phyloP scores from a whole-genome alignment of 2,329 filamentous ascomycete species.

The Microthyrium microscopicum region DNA sequence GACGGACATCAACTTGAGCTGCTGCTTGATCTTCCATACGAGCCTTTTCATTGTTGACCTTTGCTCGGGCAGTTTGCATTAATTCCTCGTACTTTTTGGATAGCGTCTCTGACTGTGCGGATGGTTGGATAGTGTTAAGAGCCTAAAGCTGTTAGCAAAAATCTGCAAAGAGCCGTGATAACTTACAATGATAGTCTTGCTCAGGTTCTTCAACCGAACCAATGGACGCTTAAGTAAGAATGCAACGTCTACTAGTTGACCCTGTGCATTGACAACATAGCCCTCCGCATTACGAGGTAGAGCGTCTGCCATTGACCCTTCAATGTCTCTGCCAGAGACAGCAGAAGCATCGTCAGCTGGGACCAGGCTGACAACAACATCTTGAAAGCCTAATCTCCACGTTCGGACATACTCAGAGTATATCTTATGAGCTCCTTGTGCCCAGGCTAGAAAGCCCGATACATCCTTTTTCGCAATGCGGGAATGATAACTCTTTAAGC shows the following conservation, averaged over 20 bases:
- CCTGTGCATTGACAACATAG: slow-evolving; percentile 51
- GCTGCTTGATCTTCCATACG: slow-evolving; percentile 76
- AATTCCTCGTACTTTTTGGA: slow-evolving; percentile 51
- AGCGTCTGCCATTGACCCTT: slow-evolving; percentile 36
- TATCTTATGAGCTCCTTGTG: slow-evolving; percentile 56
- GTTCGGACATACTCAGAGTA: slow-evolving; percentile 75
- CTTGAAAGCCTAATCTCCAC: slow-evolving; percentile 88
- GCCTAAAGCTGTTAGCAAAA: slow-evolving; percentile 32
- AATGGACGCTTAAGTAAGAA: slow-evolving; percentile 82
- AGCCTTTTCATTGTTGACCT: slow-evolving; percentile 55
- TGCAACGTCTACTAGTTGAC: slow-evolving; percentile 84
- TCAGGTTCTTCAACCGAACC: slow-evolving; percentile 71
- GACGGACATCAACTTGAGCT: slow-evolving; percentile 61
- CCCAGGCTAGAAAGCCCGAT: slow-evolving; percentile 62
- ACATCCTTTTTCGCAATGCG: slow-evolving; percentile 60
- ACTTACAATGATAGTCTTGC: slow-evolving; percentile 60
- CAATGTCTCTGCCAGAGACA: slow-evolving; percentile 29
- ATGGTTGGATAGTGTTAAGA: slow-evolving; percentile 39
- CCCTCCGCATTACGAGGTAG: slow-evolving; percentile 42
- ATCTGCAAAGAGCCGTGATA: slow-evolving; percentile 10
- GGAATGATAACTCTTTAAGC: slow-evolving; percentile 63
- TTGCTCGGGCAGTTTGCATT: slow-evolving; percentile 59
- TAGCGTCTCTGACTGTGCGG: slow-evolving; percentile 40
- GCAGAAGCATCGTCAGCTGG: slow-evolving; percentile 45
- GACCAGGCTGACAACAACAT: slow-evolving; percentile 83